phyloP scores from a whole-genome alignment of 495 filamentous ascomycete species.

The Cercophora sp. region DNA sequence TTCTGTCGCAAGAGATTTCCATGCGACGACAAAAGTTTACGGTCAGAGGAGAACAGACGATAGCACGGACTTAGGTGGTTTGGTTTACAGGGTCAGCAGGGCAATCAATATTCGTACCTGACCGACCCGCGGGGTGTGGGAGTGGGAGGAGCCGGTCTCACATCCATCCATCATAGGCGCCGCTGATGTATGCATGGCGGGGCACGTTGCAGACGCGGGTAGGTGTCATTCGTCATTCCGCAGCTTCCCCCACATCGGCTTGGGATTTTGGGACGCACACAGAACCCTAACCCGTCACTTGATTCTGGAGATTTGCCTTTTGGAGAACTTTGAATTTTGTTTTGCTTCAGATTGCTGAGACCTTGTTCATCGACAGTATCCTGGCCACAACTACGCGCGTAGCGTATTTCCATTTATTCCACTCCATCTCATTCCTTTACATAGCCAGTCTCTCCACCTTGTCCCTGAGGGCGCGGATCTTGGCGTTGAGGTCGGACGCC shows the following conservation, averaged over 20 bases:
- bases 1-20: neutral
- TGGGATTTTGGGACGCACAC: neutral
- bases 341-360: neutral
- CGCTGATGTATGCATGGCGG: slow-evolving; percentile 11
- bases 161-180: neutral
- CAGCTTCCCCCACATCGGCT: slow-evolving; percentile 5
- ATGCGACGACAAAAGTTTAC: neutral
- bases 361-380: neutral
- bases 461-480: slow-evolving; percentile 83
- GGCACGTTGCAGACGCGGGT: slow-evolving; percentile 4
- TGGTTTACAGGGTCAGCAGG: slow-evolving; percentile 4
- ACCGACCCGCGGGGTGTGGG: no score
- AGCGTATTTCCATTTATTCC: no score
- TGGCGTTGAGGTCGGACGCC: slow-evolving; percentile 75
- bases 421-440: slow-evolving; percentile 52
- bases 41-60: neutral
- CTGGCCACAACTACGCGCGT: neutral
- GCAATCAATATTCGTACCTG: slow-evolving; percentile 9
- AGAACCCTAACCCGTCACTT: neutral
- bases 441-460: slow-evolving; percentile 97
- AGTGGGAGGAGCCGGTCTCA: no score
- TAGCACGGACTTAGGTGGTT: neutral
- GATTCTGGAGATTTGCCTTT: no score
- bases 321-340: no score
- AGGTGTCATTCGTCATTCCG: slow-evolving; percentile 21